Evolutionary conservation across 1,284 basidiomycete genomes (phyloP), one percentile per base, ranked within the genome.

Genomic region (Naganishia cerealis): DNA sequence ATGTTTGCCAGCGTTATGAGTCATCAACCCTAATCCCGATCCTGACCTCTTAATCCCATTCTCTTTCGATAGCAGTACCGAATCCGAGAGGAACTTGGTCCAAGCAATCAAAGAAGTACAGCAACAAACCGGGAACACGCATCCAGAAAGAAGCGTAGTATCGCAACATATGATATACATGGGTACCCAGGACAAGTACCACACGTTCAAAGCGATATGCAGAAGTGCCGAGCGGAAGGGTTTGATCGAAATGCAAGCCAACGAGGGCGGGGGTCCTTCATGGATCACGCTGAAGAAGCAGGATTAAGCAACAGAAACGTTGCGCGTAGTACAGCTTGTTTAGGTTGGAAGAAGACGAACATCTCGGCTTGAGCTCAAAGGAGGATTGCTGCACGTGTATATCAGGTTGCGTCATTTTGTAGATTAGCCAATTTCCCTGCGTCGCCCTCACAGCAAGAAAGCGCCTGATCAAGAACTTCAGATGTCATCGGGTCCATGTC

Each of bases 81-180:
- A 52, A 38, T 39, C 61, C 36, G 61, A 63, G 24, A 52, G 40
- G 50, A 54, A 63, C 24, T 50, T 63, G 21, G 61, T 63, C 24
- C 42, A 63, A 54, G 61, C 61, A 4, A 63, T 63, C 61, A 63
- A 54, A 42, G 61, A 63, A 24, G 50, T 63, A 7, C 61, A 63
- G 50, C 39, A 42, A 18, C 61, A 54, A 42, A 63, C 61, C n/a
- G 48, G 50, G 24, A 24, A 53, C 24, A n/a, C 39, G 21, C 42
- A 63, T 29, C 61, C 50, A 10, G 15, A 39, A 18, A 21, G 61
- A 40, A 63, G 61, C 40, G 12, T 63, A 13, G 61, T 63, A 6
- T 36, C 61, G 13, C 61, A 63, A 26, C 61, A 63, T 42, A 63
- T 63, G 61, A 54, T 63, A 21, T 21, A 54, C 15, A 53, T 39